phyloP scores from a whole-genome alignment of 164 flowering plant species.

The Vitis labrusca region DNA sequence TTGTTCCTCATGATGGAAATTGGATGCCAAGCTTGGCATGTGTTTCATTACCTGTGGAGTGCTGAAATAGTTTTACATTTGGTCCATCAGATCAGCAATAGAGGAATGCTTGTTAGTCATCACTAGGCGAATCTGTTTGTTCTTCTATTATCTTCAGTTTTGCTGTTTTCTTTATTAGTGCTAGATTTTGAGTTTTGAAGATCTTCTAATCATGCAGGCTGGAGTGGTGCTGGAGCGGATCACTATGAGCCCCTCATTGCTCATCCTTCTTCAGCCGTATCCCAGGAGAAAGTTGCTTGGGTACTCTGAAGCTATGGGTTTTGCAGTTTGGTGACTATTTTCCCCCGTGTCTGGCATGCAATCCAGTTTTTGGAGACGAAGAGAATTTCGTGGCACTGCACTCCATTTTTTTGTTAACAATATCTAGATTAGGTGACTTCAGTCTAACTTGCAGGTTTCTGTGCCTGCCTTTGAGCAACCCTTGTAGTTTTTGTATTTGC shows the following conservation, averaged over 20 bases:
- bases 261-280: constrained; percentile 42
- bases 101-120: not conserved
- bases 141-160: not conserved
- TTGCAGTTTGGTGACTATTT: constrained; percentile 30
- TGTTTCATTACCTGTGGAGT: no score
- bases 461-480: constrained; percentile 26
- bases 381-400: constrained; percentile 26
- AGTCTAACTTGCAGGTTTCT: constrained; percentile 27
- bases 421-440: constrained; percentile 20
- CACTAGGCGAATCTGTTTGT: not conserved
- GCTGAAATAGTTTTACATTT: no score
- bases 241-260: constrained; percentile 95
- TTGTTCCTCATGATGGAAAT: not conserved
- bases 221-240: constrained; percentile 98
- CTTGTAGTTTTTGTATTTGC: constrained; percentile 11
- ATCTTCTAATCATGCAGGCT: constrained; percentile 43
- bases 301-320: constrained; percentile 38
- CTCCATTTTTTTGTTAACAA: constrained; percentile 19
- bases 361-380: constrained; percentile 25
- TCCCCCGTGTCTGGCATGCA: constrained; percentile 14
- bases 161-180: not conserved
- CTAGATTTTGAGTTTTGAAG: not conserved
- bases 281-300: constrained; percentile 79
- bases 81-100: no score
- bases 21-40: no score